Evolutionary conservation across 2,329 filamentous ascomycete species (phyloP).

Genomic region (Beauveria sp.): DNA sequence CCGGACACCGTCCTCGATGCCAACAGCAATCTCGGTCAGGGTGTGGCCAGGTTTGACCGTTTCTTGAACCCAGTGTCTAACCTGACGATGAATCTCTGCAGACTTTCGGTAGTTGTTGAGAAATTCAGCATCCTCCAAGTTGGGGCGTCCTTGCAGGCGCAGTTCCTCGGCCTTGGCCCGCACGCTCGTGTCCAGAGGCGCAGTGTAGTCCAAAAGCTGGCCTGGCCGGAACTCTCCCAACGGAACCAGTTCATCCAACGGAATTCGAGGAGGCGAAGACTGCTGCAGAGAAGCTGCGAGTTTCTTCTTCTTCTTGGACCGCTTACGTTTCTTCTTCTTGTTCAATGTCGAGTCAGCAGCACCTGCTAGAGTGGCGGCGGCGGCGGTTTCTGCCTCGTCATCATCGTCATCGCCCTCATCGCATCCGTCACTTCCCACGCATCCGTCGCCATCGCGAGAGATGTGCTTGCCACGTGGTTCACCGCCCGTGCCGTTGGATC

Average conservation of each 20-base stretch:
- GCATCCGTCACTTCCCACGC: conserved; percentile 6
- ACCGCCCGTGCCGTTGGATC: conserved; percentile 4
- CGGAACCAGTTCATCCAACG: conserved; percentile 23
- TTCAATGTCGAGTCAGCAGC: background rate
- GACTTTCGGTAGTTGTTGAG: conserved; percentile 70
- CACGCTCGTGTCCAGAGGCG: conserved; percentile 15
- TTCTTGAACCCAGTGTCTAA: conserved; percentile 70
- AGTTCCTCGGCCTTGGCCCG: conserved; percentile 20
- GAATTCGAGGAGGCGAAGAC: conserved; percentile 26
- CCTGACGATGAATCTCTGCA: conserved; percentile 74
- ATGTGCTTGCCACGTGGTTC: conserved; percentile 9
- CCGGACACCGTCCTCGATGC: conserved; percentile 72
- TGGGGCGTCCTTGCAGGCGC: conserved; percentile 17
- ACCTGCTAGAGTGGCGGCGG: conserved; percentile 17
- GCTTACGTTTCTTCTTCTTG: conserved; percentile 20
- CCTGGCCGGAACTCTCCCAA: conserved; percentile 22
- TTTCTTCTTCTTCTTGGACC: conserved; percentile 17
- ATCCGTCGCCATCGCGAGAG: conserved; percentile 10
- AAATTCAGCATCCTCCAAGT: conserved; percentile 43
- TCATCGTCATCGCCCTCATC: conserved; percentile 18
- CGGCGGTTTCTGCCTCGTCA: conserved; percentile 14
- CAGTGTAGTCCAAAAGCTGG: conserved; percentile 20
- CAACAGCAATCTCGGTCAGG: conserved; percentile 69
- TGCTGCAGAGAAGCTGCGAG: conserved; percentile 16
- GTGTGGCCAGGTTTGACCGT: conserved; percentile 71